phyloP scores from a whole-genome alignment of 805 yeast species.

The Candida sonorensis region DNA sequence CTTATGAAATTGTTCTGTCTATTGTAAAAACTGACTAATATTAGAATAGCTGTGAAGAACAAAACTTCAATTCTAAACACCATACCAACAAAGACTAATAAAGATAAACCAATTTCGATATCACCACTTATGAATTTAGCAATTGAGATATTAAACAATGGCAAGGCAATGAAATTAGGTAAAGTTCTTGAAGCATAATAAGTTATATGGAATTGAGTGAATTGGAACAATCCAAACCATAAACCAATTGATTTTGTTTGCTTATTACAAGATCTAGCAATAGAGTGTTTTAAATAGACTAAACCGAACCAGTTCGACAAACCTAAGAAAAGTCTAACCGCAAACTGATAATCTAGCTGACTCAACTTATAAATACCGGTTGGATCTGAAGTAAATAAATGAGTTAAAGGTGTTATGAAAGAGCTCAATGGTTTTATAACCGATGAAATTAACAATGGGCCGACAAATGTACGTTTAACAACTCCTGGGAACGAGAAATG shows the following conservation, averaged over 20 bases:
- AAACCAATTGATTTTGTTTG: slow-evolving; percentile 28
- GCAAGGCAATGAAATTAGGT: slow-evolving; percentile 83
- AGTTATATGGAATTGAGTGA: slow-evolving; percentile 71
- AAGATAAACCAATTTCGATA: slow-evolving; percentile 37
- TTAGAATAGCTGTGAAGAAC: slow-evolving; percentile 44
- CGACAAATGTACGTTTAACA: slow-evolving; percentile 81
- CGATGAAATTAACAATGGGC: slow-evolving; percentile 50
- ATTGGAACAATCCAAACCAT: slow-evolving; percentile 55
- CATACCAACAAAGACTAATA: slow-evolving; percentile 56
- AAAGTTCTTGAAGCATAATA: slow-evolving; percentile 79
- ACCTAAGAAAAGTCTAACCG: slow-evolving; percentile 58
- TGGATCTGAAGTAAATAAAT: too few species aligned
- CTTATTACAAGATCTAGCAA: slow-evolving; percentile 19
- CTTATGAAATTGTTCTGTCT: slow-evolving; percentile 31
- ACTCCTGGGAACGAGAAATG: slow-evolving; percentile 80
- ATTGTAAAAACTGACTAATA: slow-evolving; percentile 37
- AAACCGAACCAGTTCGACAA: slow-evolving; percentile 50
- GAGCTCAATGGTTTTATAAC: slow-evolving; percentile 34
- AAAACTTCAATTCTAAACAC: slow-evolving; percentile 71
- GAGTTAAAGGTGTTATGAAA: too few species aligned
- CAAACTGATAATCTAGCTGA: slow-evolving; percentile 44
- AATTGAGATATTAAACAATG: slow-evolving; percentile 55
- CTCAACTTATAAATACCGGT: slow-evolving; percentile 22
- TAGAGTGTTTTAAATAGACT: slow-evolving; percentile 40
- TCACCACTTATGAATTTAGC: slow-evolving; percentile 45